phyloP scores from a whole-genome alignment of 2,329 filamentous ascomycete species.

The Lachnellula suecica region DNA sequence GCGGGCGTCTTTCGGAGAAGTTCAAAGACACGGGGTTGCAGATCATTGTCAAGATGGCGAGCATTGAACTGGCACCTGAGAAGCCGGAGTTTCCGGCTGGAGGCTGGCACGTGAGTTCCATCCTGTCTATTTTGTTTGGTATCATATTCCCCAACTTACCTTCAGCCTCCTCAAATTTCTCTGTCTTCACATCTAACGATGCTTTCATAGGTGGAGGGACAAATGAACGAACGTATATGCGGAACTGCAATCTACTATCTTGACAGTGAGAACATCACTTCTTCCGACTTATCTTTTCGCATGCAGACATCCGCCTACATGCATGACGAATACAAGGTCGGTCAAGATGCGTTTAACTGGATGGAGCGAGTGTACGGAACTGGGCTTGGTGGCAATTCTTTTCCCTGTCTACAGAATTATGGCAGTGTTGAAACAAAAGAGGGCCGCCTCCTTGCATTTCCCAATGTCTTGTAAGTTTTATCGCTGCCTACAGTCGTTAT shows the following conservation, averaged over 20 bases:
- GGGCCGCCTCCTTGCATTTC: slow-evolving; percentile 42
- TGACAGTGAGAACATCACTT: slow-evolving; percentile 46
- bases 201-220: slow-evolving; percentile 33
- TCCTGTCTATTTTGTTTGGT: neutral
- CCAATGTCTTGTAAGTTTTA: slow-evolving; percentile 30
- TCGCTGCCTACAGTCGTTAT: neutral
- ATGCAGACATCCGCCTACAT: neutral
- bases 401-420: slow-evolving; percentile 35
- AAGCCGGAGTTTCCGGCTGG: slow-evolving; percentile 47
- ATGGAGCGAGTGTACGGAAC: slow-evolving; percentile 11
- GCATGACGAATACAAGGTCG: neutral
- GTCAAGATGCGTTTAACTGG: slow-evolving; percentile 5
- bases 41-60: slow-evolving; percentile 60
- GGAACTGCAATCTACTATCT: slow-evolving; percentile 51
- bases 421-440: slow-evolving; percentile 36
- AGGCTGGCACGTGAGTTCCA: slow-evolving; percentile 41
- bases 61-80: slow-evolving; percentile 56
- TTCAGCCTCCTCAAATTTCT: neutral
- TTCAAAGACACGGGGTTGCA: slow-evolving; percentile 44
- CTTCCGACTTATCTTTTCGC: slow-evolving; percentile 42
- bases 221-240: slow-evolving; percentile 50
- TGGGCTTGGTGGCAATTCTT: slow-evolving; percentile 17
- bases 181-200: neutral
- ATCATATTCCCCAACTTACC: neutral
- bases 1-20: slow-evolving; percentile 3